Base-by-base conservation (phyloP, 1,139 yeast species). In the Dujonia santamariae region DNA sequence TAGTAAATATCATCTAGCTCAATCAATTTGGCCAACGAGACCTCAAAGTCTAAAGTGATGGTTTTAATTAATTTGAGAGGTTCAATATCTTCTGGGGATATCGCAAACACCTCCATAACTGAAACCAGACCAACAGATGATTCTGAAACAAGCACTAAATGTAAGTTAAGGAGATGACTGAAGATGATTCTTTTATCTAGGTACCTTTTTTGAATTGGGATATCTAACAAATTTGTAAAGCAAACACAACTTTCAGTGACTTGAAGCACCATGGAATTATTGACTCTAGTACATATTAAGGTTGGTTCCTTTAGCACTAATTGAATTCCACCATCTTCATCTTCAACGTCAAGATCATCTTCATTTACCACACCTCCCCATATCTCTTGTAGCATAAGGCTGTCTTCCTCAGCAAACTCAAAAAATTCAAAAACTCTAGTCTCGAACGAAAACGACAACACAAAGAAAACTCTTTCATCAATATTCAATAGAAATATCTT, bases 381-480 rank as follows among this genome's bases (percentile, higher is more conserved):
- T 31, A 41, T 18, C 16, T 38, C 40, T 33, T 6, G 37, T 26
- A 18, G 34, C 31, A 26, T 9, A 11, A 19, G 29, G 13, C 12
- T 28, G 4, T 24, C 46, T 7, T 50, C 51, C 26, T 52, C 57
- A 8, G 63, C 51, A 8, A 40, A 34, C 24, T 37, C 32, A 46
- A 41, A 32, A 32, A 50, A 55, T 39, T 65, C 70, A 12, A 67
- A 48, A 1, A 71, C 45, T 6, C 58, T 37, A 0, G 75, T 62
- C 35, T 60, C 63, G 42, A 64, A 70, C 3, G 72, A 56, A 31
- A 62, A 56, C 3, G 67, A 50, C 35, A 73, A 59, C 3, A 66
- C 44, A 16, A 71, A 40, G 11, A 54, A 34, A 32, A 45, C 55
- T n/a, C n/a, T n/a, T n/a, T n/a, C n/a, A n/a, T n/a, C n/a, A n/a